Evolutionary conservation across 352 stramenopile species (phyloP).

Genomic region (Globisporangium recalcitrans): DNA sequence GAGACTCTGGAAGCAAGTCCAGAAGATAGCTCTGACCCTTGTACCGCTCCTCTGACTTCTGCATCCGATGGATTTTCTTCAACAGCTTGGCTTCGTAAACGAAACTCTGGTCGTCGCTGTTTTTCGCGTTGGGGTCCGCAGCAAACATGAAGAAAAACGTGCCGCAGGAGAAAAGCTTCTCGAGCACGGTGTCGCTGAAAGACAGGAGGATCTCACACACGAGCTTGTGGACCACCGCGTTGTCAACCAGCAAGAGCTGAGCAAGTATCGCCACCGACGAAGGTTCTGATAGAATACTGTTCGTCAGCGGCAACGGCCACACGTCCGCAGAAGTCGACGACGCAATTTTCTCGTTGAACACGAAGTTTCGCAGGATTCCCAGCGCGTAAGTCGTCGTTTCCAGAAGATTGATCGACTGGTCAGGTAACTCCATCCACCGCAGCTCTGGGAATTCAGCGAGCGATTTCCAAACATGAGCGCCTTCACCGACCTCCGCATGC

Average conservation of each 20-base stretch:
- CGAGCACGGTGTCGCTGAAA: constrained; percentile 36
- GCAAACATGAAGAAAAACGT: constrained; percentile 77
- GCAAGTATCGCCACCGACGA: constrained; percentile 45
- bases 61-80: constrained; percentile 55
- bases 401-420: constrained; percentile 47
- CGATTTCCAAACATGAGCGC: constrained; percentile 49
- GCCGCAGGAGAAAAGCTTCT: constrained; percentile 55
- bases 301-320: constrained; percentile 52
- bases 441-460: constrained; percentile 65
- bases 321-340: constrained; percentile 27
- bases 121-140: constrained; percentile 22
- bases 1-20: constrained; percentile 66
- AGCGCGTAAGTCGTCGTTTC: constrained; percentile 42
- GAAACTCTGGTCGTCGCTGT: constrained; percentile 29
- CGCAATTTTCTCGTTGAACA: constrained; percentile 45
- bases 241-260: constrained; percentile 64
- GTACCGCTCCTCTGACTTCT: constrained; percentile 41
- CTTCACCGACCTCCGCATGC: constrained; percentile 25
- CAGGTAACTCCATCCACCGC: constrained; percentile 76
- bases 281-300: constrained; percentile 45
- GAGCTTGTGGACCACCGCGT: constrained; percentile 37
- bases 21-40: constrained; percentile 57
- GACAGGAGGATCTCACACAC: constrained; percentile 63
- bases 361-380: constrained; percentile 55
- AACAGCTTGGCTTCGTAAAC: constrained; percentile 58